Evolutionary conservation across 371 early-diverging fungal genomes (phyloP), one percentile per base, ranked within the genome.

Genomic region (Encephalitozoon intestinalis): DNA sequence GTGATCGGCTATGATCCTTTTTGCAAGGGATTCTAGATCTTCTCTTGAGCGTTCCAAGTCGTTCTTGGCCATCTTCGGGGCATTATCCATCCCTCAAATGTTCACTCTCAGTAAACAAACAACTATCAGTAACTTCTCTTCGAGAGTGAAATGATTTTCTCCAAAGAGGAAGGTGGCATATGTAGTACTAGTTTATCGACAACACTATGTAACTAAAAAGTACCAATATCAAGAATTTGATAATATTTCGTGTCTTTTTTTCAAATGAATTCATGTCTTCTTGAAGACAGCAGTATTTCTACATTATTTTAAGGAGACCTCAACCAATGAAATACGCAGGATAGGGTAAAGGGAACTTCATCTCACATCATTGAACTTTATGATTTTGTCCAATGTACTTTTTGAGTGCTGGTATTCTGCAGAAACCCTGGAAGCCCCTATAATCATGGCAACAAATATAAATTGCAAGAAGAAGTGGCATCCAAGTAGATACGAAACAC

Each of bases 391-490:
- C 49, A 46, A 46, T 46, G 21, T 46, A 21, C 49, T 46, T 46
- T 2, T 21, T 43, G 46, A 1, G 21, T 46, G 12, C 21, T 12
- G 21, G n/a, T n/a, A n/a, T 21, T 46, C 21, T 46, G 26, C 23
- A 58, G 26, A n/a, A 1, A 11, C 3, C 6, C 3, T 31, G n/a
- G n/a, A n/a, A n/a, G n/a, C n/a, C 25, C 65, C 18, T 41, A 26
- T 44, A 34, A 26, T 65, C 31, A 78, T 78, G 78, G 44, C 67
- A 25, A 63, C 30, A 25, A 71, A 78, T 40, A 78, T 78, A 50
- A 78, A 78, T 30, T 78, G 78, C 39, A 78, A 78, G 63, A 78
- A 78, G 70, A 64, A 72, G 37, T 78, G 78, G 78, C 78, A 78
- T 67, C 78, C 78, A 37, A 78, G 68, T 23, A 71, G 78, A 67